A percentile compares a stretch with the other conserved stretches of the same genome.
Conservation (phyloP, 495 filamentous ascomycete genomes). For the Aspergillus nidulans region DNA sequence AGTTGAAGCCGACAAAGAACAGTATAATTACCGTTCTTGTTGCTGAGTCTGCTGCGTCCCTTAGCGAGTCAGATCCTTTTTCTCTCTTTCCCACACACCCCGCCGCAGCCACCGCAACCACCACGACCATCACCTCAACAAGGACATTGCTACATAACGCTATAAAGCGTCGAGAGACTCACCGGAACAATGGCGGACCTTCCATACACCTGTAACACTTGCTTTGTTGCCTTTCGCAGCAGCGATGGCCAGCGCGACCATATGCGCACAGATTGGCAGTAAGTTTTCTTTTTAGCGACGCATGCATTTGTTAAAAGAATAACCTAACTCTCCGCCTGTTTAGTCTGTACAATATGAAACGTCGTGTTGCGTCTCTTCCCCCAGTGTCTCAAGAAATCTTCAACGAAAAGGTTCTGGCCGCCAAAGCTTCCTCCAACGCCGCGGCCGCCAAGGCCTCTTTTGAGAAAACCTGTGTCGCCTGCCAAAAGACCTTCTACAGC, state of each 20-base stretch:
- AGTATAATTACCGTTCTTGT: background rate
- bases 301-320: background rate
- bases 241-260: conserved; percentile 90
- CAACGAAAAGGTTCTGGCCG: conserved; percentile 93
- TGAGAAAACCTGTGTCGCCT: conserved; percentile 74
- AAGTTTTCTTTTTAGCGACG: conserved; percentile 36
- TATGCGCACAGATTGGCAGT: conserved; percentile 99
- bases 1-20: background rate
- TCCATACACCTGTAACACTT: conserved; percentile 97
- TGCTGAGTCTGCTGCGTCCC: background rate
- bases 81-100: background rate
- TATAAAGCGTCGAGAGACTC: background rate
- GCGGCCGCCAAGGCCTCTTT: conserved; percentile 87
- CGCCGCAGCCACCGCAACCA: background rate
- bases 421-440: conserved; percentile 74
- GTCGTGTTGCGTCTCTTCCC: conserved; percentile 84
- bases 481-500: conserved; percentile 90
- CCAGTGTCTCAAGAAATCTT: conserved; percentile 91
- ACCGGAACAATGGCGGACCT: conserved; percentile 41
- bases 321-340: background rate
- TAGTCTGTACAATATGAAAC: conserved; percentile 96
- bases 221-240: conserved; percentile 91
- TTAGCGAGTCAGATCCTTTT: background rate
- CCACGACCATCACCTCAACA: background rate
- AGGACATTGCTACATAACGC: background rate